Evolutionary conservation across 2,329 filamentous ascomycete genomes (phyloP).

Genomic region (Epichloe sp.): DNA sequence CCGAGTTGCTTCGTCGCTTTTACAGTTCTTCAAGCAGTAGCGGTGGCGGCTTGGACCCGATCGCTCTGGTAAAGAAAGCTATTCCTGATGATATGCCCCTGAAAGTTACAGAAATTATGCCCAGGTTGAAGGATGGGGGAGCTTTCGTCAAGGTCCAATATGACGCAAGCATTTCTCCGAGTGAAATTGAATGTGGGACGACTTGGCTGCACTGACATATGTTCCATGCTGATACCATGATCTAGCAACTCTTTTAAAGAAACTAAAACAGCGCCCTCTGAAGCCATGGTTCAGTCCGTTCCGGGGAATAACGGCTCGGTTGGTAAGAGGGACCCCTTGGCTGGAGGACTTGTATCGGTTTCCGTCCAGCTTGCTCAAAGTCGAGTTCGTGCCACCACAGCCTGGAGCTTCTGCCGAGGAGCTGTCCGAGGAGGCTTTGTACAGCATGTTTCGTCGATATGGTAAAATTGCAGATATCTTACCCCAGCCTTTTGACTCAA

Average conservation of each 20-base stretch:
- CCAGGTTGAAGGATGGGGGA: conserved; percentile 85
- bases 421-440: conserved; percentile 74
- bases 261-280: conserved; percentile 56
- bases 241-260: conserved; percentile 39
- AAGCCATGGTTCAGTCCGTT: conserved; percentile 89
- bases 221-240: neutral
- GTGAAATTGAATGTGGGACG: conserved; percentile 29
- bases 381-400: conserved; percentile 70
- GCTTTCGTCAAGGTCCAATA: conserved; percentile 78
- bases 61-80: conserved; percentile 43
- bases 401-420: conserved; percentile 63
- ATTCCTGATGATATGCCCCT: conserved; percentile 50
- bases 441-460: conserved; percentile 76
- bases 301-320: conserved; percentile 51
- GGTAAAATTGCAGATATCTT: conserved; percentile 82
- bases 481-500: conserved; percentile 73
- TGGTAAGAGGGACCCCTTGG: conserved; percentile 82
- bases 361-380: conserved; percentile 60
- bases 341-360: conserved; percentile 81
- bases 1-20: conserved; percentile 37
- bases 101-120: conserved; percentile 68
- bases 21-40: conserved; percentile 36
- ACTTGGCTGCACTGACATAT: neutral
- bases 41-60: conserved; percentile 36
- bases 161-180: conserved; percentile 23